These are phyloP conservation scores for Hagleromyces aurorensis DNA, from an alignment of 805 yeast genomes.

Conservation along the genomic window DNA sequence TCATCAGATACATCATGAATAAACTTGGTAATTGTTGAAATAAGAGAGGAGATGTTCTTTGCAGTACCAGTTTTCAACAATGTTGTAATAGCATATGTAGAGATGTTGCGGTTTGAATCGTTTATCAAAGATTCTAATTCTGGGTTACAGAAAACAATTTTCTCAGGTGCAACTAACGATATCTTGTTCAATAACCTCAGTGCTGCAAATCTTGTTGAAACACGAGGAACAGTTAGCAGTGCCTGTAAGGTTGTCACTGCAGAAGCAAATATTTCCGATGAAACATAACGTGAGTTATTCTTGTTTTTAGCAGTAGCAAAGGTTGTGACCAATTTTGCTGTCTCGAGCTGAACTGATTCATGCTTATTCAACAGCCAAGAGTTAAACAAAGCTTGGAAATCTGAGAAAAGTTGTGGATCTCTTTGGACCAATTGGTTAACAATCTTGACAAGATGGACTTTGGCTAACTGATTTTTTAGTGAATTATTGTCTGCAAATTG, in stretches of 20 bases:
- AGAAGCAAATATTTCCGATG: conserved; percentile 56
- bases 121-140: conserved; percentile 83
- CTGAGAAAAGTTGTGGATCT: conserved; percentile 50
- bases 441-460: conserved; percentile 77
- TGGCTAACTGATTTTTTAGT: conserved; percentile 74
- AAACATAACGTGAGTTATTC: conserved; percentile 46
- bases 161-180: conserved; percentile 75
- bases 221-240: conserved; percentile 79
- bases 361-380: conserved; percentile 71
- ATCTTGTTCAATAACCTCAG: conserved; percentile 81
- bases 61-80: conserved; percentile 90
- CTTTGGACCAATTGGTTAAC: conserved; percentile 65
- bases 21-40: conserved; percentile 76
- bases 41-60: conserved; percentile 80
- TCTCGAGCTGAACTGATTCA: conserved; percentile 88
- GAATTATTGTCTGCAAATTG: conserved; percentile 55
- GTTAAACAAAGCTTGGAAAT: conserved; percentile 46
- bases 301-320: no score
- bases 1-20: conserved; percentile 95
- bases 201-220: conserved; percentile 87
- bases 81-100: conserved; percentile 96
- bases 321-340: conserved; percentile 50
- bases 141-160: conserved; percentile 65
- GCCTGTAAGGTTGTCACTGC: conserved; percentile 71
- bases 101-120: conserved; percentile 84